Percentiles rank a stretch among this genome's conserved stretches.
Conservation (phyloP, 768 basidiomycete species). For the Termitomyces sp. region DNA sequence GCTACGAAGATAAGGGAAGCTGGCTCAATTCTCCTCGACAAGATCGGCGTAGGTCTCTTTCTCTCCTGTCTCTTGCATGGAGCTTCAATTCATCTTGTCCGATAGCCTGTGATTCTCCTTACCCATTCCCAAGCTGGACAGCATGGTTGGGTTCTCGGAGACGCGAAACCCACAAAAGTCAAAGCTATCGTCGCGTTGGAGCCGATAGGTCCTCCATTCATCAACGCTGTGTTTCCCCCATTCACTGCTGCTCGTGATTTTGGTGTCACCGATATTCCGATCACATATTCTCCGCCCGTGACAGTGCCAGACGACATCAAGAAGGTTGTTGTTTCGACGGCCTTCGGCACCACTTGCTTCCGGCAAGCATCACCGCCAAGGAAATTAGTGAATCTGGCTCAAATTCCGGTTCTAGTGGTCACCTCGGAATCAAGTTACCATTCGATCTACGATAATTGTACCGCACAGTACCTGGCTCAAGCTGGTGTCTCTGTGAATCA, state of each 20-base stretch:
- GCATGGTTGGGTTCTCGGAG: slow-evolving; percentile 44
- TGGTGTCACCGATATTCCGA: slow-evolving; percentile 43
- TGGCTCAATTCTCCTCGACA: slow-evolving; percentile 37
- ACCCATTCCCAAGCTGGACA: slow-evolving; percentile 47
- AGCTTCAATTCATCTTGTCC: neutral
- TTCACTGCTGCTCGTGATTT: slow-evolving; percentile 32
- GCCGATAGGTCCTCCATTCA: slow-evolving; percentile 46
- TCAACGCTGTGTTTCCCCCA: slow-evolving; percentile 30
- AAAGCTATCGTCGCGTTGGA: slow-evolving; percentile 45
- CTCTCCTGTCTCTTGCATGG: neutral
- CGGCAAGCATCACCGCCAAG: slow-evolving; percentile 38
- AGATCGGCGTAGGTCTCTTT: slow-evolving; percentile 34
- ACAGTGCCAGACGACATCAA: slow-evolving; percentile 30
- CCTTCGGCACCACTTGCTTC: slow-evolving; percentile 31
- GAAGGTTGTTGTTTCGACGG: slow-evolving; percentile 20
- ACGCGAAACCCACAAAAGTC: slow-evolving; percentile 35
- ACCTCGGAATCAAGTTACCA: slow-evolving; percentile 48
- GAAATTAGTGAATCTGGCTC: slow-evolving; percentile 32
- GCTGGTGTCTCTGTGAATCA: slow-evolving; percentile 41
- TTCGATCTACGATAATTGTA: slow-evolving; percentile 41
- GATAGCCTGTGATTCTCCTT: slow-evolving; percentile 38
- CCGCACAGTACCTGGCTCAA: slow-evolving; percentile 33
- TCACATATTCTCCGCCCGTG: slow-evolving; percentile 37
- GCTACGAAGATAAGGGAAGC: slow-evolving; percentile 34
- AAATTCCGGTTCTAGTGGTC: slow-evolving; percentile 40